A percentile compares a stretch with the other conserved stretches of the same genome.
These are phyloP conservation scores for Aspergillaceae sp. DNA, from an alignment of 2,329 filamentous ascomycete genomes.

Conservation along the genomic window DNA sequence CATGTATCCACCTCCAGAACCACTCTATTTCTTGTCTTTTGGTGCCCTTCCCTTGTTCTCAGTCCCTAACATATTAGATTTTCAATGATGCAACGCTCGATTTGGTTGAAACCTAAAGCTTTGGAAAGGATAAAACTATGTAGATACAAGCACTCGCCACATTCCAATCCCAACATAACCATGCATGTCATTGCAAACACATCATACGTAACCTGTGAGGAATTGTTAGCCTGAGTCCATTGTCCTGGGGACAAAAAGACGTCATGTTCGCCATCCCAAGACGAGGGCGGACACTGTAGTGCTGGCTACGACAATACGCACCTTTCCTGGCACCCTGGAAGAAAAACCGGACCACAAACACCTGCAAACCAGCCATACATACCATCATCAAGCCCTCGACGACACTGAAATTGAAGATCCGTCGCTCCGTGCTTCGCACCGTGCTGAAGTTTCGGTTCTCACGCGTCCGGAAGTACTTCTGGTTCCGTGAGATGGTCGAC, in stretches of 20 bases:
- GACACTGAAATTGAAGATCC: constrained; percentile 96
- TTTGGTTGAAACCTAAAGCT: background rate
- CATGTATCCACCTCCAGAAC: no score
- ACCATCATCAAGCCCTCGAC: constrained; percentile 88
- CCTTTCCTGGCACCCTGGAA: constrained; percentile 80
- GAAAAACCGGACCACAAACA: constrained; percentile 97
- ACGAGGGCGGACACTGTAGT: no score
- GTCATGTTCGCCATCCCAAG: background rate
- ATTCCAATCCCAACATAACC: constrained; percentile 17
- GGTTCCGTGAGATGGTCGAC: constrained; percentile 89
- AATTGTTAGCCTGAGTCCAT: constrained; percentile 6
- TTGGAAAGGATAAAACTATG: background rate
- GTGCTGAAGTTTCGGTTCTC: constrained; percentile 99
- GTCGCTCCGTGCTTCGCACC: constrained; percentile 85
- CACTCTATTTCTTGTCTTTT: background rate
- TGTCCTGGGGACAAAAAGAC: background rate
- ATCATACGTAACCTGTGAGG: constrained; percentile 29
- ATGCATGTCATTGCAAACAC: constrained; percentile 9
- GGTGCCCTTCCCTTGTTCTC: background rate
- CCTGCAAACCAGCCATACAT: constrained; percentile 90
- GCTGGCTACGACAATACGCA: constrained; percentile 19
- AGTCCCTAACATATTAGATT: background rate
- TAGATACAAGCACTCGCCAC: constrained; percentile 15
- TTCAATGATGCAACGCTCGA: background rate
- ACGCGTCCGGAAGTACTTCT: constrained; percentile 98